Conservation (phyloP, 495 filamentous ascomycete species). For the Lasiosphaeria ovina region DNA sequence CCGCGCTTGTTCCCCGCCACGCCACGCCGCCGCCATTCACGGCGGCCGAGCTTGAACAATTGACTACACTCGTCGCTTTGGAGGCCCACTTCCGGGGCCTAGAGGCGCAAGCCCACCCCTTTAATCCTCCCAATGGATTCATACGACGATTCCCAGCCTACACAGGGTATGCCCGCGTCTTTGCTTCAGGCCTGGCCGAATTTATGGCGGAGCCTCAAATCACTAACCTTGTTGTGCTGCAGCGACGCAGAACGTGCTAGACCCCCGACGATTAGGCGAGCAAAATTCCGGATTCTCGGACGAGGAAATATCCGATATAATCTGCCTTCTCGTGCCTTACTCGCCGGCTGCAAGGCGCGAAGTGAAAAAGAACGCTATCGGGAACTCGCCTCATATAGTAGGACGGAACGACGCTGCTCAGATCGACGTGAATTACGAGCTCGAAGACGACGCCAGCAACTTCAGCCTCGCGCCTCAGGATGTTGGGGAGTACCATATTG, state of each 20-base stretch:
- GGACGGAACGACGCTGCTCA: slow-evolving; percentile 42
- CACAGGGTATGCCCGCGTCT: slow-evolving; percentile 26
- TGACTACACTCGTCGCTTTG: neutral
- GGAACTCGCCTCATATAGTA: slow-evolving; percentile 38
- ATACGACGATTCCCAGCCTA: slow-evolving; percentile 22
- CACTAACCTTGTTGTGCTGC: slow-evolving; percentile 24
- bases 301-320: slow-evolving; percentile 78
- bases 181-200: neutral
- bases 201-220: neutral
- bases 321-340: slow-evolving; percentile 82
- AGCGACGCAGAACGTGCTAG: slow-evolving; percentile 77
- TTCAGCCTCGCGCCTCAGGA: slow-evolving; percentile 45
- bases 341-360: slow-evolving; percentile 68
- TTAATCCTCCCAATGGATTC: slow-evolving; percentile 25
- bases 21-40: neutral
- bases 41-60: neutral
- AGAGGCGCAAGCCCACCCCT: neutral
- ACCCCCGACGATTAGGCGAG: slow-evolving; percentile 72
- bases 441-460: slow-evolving; percentile 39
- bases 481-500: slow-evolving; percentile 66
- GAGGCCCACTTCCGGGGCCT: neutral
- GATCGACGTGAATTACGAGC: slow-evolving; percentile 46
- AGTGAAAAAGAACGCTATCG: slow-evolving; percentile 53
- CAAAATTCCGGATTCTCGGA: slow-evolving; percentile 76
- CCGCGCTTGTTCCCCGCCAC: neutral